A percentile compares a stretch with the other conserved stretches of the same genome.
Evolutionary conservation across 345 rosid species (phyloP).

Genomic region (Litchi chinensis): DNA sequence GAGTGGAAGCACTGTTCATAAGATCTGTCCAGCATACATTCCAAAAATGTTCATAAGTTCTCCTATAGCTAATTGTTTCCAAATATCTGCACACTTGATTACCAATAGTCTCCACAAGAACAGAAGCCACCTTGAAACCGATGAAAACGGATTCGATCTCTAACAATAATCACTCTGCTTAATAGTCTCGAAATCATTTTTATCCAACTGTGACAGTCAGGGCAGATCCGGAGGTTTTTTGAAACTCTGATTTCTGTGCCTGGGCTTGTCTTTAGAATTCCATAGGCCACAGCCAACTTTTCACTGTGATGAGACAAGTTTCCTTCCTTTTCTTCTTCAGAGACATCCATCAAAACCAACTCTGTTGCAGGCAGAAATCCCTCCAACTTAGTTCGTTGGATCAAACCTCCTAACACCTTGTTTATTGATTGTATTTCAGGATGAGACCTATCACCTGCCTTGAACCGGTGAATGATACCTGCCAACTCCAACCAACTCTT

Average conservation of each 20-base stretch:
- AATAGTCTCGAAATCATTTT: slow-evolving; percentile 62
- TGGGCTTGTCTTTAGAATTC: slow-evolving; percentile 70
- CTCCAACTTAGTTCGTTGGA: slow-evolving; percentile 45
- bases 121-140: slow-evolving; percentile 74
- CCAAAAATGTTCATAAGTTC: neutral
- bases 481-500: slow-evolving; percentile 81
- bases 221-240: slow-evolving; percentile 77
- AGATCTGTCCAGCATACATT: neutral
- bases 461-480: slow-evolving; percentile 67
- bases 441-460: slow-evolving; percentile 75
- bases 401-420: slow-evolving; percentile 53
- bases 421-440: slow-evolving; percentile 58
- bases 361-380: slow-evolving; percentile 67
- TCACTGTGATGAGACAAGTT: slow-evolving; percentile 76
- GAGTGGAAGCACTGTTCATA: neutral
- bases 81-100: slow-evolving; percentile 22
- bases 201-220: slow-evolving; percentile 82
- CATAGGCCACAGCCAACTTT: slow-evolving; percentile 81
- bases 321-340: slow-evolving; percentile 84
- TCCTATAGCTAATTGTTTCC: neutral
- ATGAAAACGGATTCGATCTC: slow-evolving; percentile 87
- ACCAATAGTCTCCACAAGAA: slow-evolving; percentile 78
- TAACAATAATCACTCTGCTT: slow-evolving; percentile 59
- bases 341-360: slow-evolving; percentile 83
- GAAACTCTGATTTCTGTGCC: slow-evolving; percentile 62